Percentiles rank a stretch among this genome's conserved stretches.
Conservation (phyloP, 2,329 filamentous ascomycete species). For the Colletotrichum sp. region DNA sequence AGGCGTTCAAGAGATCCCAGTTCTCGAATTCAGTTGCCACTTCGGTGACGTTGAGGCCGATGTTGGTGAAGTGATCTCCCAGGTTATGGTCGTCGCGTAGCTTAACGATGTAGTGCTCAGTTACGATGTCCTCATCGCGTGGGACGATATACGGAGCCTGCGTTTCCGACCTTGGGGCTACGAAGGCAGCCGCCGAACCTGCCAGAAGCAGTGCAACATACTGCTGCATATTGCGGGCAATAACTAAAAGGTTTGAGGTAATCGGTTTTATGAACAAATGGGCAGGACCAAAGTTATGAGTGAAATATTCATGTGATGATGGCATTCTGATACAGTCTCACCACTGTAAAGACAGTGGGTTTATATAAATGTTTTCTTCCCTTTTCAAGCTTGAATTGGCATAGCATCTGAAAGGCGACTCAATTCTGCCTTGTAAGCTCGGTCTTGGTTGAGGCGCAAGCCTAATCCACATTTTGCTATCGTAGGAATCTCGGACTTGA, state of each 20-base stretch:
- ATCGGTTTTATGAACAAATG: neutral
- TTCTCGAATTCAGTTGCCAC: neutral
- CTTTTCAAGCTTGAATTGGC: neutral
- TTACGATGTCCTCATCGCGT: neutral
- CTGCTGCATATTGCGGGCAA: neutral
- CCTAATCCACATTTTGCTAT: neutral
- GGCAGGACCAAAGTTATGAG: fast-evolving
- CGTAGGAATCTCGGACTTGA: neutral
- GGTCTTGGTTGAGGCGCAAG: neutral
- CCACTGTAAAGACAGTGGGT: neutral
- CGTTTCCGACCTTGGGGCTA: neutral
- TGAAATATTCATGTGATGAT: neutral
- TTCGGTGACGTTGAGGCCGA: neutral
- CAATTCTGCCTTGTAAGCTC: neutral
- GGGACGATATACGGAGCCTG: neutral
- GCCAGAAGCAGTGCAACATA: neutral
- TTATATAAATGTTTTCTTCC: neutral
- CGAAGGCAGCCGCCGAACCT: neutral
- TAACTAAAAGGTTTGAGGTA: neutral
- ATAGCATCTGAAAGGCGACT: neutral
- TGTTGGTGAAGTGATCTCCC: neutral
- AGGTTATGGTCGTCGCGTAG: neutral
- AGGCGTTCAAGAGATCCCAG: neutral
- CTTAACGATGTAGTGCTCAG: neutral
- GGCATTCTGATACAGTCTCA: neutral